Percentiles rank a stretch among this genome's conserved stretches.
These are phyloP conservation scores for Colletotrichum lentis DNA, from an alignment of 2,329 filamentous ascomycete genomes.

Conservation along the genomic window DNA sequence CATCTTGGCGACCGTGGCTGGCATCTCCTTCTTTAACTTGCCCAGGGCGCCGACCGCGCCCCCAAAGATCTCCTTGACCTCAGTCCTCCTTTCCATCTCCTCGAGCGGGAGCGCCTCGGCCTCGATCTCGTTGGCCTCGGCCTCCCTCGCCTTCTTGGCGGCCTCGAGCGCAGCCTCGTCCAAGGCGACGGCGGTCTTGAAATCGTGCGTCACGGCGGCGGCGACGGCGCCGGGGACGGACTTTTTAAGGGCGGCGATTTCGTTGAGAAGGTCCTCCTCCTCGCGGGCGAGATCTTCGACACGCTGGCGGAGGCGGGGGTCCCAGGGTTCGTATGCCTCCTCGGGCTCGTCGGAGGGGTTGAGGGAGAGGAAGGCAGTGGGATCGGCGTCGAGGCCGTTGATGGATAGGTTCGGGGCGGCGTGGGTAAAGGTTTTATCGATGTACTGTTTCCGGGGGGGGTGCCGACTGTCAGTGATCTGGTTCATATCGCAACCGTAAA, in stretches of 20 bases:
- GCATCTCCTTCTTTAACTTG: constrained; percentile 66
- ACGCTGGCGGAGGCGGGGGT: constrained; percentile 64
- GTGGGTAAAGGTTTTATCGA: constrained; percentile 66
- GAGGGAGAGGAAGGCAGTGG: constrained; percentile 50
- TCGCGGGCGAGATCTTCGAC: constrained; percentile 68
- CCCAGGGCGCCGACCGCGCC: constrained; percentile 60
- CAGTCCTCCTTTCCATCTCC: constrained; percentile 55
- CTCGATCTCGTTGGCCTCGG: constrained; percentile 40
- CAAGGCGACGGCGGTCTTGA: constrained; percentile 52
- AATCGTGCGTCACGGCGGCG: constrained; percentile 53
- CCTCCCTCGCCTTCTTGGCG: constrained; percentile 36
- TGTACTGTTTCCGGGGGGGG: constrained; percentile 57
- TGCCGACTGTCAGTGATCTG: background rate
- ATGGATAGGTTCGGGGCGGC: constrained; percentile 68
- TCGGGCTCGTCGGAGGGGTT: constrained; percentile 44
- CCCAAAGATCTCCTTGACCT: constrained; percentile 57
- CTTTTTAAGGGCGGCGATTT: constrained; percentile 68
- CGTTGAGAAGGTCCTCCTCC: constrained; percentile 70
- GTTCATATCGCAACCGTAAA: background rate
- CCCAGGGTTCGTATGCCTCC: constrained; percentile 66
- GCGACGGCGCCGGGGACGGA: constrained; percentile 58
- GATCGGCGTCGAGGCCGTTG: constrained; percentile 64
- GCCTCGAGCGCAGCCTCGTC: constrained; percentile 55
- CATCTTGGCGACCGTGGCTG: constrained; percentile 69
- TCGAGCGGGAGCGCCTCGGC: constrained; percentile 44